These are phyloP conservation scores for Allium fistulosum DNA, from an alignment of 106 monocot genomes.

Conservation along the genomic window DNA sequence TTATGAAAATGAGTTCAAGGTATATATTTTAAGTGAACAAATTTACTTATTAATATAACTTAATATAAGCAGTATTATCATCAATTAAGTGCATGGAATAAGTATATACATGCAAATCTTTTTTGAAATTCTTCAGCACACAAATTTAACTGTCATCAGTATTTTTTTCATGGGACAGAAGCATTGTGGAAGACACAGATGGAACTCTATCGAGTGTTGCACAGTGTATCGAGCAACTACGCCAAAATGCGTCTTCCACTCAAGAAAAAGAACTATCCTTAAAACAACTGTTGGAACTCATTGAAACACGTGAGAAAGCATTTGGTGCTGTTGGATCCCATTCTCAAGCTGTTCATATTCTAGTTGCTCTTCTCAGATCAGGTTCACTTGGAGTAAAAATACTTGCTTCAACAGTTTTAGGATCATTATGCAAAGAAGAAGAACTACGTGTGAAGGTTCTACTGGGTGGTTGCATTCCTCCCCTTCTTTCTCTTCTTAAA, in stretches of 20 bases:
- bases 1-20: constrained; percentile 28
- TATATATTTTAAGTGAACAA: constrained; percentile 8
- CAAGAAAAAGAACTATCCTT: constrained; percentile 82
- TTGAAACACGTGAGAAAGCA: constrained; percentile 78
- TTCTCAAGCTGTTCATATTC: constrained; percentile 90
- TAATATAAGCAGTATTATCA: too few species aligned
- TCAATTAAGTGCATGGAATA: too few species aligned
- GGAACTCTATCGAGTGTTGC: constrained; percentile 93
- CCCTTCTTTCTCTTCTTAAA: constrained; percentile 78
- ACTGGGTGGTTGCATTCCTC: constrained; percentile 96
- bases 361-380: constrained; percentile 93
- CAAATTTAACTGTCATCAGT: neutral
- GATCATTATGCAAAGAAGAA: constrained; percentile 90
- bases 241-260: constrained; percentile 51
- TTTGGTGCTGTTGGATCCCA: constrained; percentile 97
- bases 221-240: constrained; percentile 84
- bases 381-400: constrained; percentile 75
- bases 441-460: constrained; percentile 90
- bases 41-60: neutral
- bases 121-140: too few species aligned
- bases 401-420: constrained; percentile 68
- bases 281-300: constrained; percentile 85
- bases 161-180: constrained; percentile 44
- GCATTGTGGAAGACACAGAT: constrained; percentile 82
- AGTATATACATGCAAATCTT: too few species aligned